phyloP scores from a whole-genome alignment of 2,329 filamentous ascomycete genomes.

The Paracoccidioides lutzii region DNA sequence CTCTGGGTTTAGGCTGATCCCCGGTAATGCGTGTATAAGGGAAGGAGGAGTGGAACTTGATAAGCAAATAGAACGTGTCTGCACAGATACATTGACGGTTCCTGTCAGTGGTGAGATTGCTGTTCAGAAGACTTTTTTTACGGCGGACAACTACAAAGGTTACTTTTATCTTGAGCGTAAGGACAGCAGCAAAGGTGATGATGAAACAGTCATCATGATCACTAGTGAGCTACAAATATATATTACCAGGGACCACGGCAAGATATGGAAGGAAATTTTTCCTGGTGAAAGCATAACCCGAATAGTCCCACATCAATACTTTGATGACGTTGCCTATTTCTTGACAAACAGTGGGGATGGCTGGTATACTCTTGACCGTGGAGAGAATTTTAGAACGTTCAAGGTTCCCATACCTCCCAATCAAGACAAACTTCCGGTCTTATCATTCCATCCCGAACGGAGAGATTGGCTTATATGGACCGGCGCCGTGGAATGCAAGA shows the following conservation, averaged over 20 bases:
- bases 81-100: slow-evolving; percentile 47
- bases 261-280: slow-evolving; percentile 63
- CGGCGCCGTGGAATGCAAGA: slow-evolving; percentile 53
- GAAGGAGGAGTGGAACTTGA: slow-evolving; percentile 53
- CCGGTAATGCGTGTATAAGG: slow-evolving; percentile 60
- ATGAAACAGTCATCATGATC: slow-evolving; percentile 60
- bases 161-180: slow-evolving; percentile 70
- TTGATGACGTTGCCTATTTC: slow-evolving; percentile 79
- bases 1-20: slow-evolving; percentile 86
- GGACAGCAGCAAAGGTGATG: slow-evolving; percentile 47
- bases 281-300: slow-evolving; percentile 54
- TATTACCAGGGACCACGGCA: slow-evolving; percentile 75
- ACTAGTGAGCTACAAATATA: slow-evolving; percentile 50
- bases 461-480: slow-evolving; percentile 90
- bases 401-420: slow-evolving; percentile 52
- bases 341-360: slow-evolving; percentile 56
- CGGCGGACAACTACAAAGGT: slow-evolving; percentile 42
- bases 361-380: slow-evolving; percentile 71
- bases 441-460: slow-evolving; percentile 71
- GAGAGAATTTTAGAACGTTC: slow-evolving; percentile 60
- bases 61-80: slow-evolving; percentile 60
- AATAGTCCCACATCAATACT: slow-evolving; percentile 67
- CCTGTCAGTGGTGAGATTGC: slow-evolving; percentile 54
- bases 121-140: slow-evolving; percentile 49
- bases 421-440: slow-evolving; percentile 34